Evolutionary conservation across 768 basidiomycete genomes (phyloP).

Genomic region (Leccinum obscurum): DNA sequence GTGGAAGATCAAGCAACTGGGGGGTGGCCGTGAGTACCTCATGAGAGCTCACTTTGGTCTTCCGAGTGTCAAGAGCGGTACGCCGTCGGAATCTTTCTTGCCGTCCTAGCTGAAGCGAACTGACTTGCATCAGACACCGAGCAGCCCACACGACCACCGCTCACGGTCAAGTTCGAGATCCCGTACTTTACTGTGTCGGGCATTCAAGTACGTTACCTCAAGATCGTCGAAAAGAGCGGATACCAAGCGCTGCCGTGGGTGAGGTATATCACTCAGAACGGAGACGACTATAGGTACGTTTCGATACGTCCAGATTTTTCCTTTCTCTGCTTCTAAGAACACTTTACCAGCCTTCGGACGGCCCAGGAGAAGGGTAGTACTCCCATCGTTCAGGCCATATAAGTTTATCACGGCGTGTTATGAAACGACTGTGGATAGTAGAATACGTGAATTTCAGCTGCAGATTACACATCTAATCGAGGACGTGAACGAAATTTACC

Average conservation of each 20-base stretch:
- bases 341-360: slow-evolving; percentile 52
- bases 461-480: too few species aligned
- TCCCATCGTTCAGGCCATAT: slow-evolving; percentile 45
- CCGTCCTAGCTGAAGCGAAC: background rate
- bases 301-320: background rate
- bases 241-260: slow-evolving; percentile 98
- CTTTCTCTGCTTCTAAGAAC: background rate
- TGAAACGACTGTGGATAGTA: background rate
- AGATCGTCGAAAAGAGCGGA: slow-evolving; percentile 98
- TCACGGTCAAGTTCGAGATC: slow-evolving; percentile 97
- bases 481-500: too few species aligned
- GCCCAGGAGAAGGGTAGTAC: slow-evolving; percentile 74
- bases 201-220: slow-evolving; percentile 96
- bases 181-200: slow-evolving; percentile 98
- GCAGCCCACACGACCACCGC: slow-evolving; percentile 76
- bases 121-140: slow-evolving; percentile 54
- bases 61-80: slow-evolving; percentile 89
- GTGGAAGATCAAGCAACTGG: slow-evolving; percentile 99
- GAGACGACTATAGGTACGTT: slow-evolving; percentile 83
- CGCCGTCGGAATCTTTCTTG: slow-evolving; percentile 28
- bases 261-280: slow-evolving; percentile 89
- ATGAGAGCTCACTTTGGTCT: slow-evolving; percentile 99
- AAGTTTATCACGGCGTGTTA: background rate
- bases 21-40: slow-evolving; percentile 92
- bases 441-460: background rate